Evolutionary conservation across 2,329 filamentous ascomycete genomes (phyloP).

Genomic region (Penicillium hordei): DNA sequence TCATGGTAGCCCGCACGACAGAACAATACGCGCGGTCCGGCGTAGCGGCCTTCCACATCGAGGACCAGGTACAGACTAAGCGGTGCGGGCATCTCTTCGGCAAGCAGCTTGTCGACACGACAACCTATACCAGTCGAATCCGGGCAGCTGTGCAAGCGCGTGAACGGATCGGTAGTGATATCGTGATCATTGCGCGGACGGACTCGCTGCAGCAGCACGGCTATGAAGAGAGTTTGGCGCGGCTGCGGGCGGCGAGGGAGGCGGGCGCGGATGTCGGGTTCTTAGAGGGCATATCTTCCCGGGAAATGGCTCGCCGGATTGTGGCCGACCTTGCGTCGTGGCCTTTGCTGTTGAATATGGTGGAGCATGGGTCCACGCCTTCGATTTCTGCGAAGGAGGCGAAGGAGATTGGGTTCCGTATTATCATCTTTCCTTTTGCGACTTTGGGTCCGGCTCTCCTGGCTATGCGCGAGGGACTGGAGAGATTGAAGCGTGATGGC

Average conservation of each 20-base stretch:
- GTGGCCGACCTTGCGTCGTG: constrained; percentile 40
- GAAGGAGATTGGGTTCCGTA: constrained; percentile 41
- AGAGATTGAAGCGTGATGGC: constrained; percentile 40
- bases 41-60: constrained; percentile 58
- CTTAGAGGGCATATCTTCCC: constrained; percentile 43
- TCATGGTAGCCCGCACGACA: constrained; percentile 51
- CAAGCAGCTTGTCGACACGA: constrained; percentile 40
- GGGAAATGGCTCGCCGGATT: constrained; percentile 38
- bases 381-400: constrained; percentile 40
- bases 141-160: constrained; percentile 40
- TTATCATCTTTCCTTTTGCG: constrained; percentile 47
- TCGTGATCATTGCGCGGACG: constrained; percentile 48
- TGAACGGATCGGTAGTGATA: constrained; percentile 40
- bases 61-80: constrained; percentile 55
- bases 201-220: constrained; percentile 40
- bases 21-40: constrained; percentile 53
- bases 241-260: constrained; percentile 42
- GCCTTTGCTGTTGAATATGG: constrained; percentile 47
- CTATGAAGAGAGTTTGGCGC: constrained; percentile 42
- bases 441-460: constrained; percentile 40
- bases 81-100: constrained; percentile 44
- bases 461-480: constrained; percentile 39
- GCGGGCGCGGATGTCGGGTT: constrained; percentile 46
- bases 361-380: constrained; percentile 47
- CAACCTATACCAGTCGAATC: constrained; percentile 39